Evolutionary conservation across 2,329 filamentous ascomycete genomes (phyloP), one percentile per base, ranked within the genome.

Genomic region (Myrmaecium sp.): DNA sequence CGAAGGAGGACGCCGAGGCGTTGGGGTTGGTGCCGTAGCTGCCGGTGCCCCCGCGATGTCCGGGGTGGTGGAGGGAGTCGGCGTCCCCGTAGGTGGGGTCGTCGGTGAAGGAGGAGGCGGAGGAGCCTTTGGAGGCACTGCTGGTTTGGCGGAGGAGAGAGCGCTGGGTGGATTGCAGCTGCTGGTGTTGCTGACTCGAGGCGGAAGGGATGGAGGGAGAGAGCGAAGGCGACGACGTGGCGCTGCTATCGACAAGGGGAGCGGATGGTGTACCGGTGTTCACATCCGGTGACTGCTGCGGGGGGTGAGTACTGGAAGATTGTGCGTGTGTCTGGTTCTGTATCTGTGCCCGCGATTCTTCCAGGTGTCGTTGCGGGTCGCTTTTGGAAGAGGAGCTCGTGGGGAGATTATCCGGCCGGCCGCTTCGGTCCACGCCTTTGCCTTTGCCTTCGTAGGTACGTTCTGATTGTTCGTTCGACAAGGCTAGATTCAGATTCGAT

Each of bases 161-260:
- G 12, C 42, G 43, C 21, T 41, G 29, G 37, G 74, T 16, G 58
- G 66, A n/a, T n/a, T n/a, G n/a, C n/a, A n/a, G n/a, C n/a, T n/a
- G n/a, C n/a, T n/a, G n/a, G n/a, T n/a, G n/a, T n/a, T n/a, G n/a
- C n/a, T n/a, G n/a, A n/a, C n/a, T n/a, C n/a, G n/a, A n/a, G n/a
- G n/a, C n/a, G n/a, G n/a, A n/a, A n/a, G n/a, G n/a, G n/a, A n/a
- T n/a, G n/a, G n/a, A n/a, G n/a, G n/a, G 92, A 0, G 83, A 91
- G 6, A 74, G 72, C 1, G 78, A 68, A 0, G 83, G 92, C 0
- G 84, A 93, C 1, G 81, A 76, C 38, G 77, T 92, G 34, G 82
- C 38, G 33, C 26, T 30, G 15, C 33, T 30, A 14, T 35, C 33
- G 27, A 49, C 43, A 33, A 63, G 58, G 3, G 58, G 58, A 3